Conservation (phyloP, 2,329 filamentous ascomycete species). For the Epichloe brachyelytri region DNA sequence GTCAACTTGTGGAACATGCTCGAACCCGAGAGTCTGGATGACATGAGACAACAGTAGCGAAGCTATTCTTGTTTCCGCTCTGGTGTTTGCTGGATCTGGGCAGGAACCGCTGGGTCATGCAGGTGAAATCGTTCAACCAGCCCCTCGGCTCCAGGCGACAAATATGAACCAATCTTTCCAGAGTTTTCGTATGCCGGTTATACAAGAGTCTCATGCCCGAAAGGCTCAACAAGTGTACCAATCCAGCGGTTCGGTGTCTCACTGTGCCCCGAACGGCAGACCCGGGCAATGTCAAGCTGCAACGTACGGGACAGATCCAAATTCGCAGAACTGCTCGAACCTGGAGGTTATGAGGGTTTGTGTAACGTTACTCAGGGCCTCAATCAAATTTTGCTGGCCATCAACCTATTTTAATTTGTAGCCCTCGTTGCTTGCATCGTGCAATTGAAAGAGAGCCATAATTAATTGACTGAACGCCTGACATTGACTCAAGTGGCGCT, state of each 20-base stretch:
- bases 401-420: neutral
- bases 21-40: constrained; percentile 3
- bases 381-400: neutral
- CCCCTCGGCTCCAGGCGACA: neutral
- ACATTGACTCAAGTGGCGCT: neutral
- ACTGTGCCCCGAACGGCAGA: constrained; percentile 2
- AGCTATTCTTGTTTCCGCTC: neutral
- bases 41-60: constrained; percentile 3
- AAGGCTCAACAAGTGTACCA: constrained; percentile 2
- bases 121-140: neutral
- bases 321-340: neutral
- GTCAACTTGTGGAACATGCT: neutral
- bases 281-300: neutral
- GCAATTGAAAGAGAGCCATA: neutral
- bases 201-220: constrained; percentile 2
- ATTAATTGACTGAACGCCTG: neutral
- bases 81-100: neutral
- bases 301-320: neutral
- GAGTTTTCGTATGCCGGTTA: neutral
- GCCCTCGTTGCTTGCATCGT: neutral
- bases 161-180: neutral
- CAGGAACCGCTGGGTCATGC: neutral
- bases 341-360: neutral
- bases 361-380: constrained; percentile 2
- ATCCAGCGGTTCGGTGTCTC: constrained; percentile 3